A percentile compares a stretch with the other conserved stretches of the same genome.
These are phyloP conservation scores for Ceratocystis cubensis DNA, from an alignment of 2,329 filamentous ascomycete species.

Conservation along the genomic window DNA sequence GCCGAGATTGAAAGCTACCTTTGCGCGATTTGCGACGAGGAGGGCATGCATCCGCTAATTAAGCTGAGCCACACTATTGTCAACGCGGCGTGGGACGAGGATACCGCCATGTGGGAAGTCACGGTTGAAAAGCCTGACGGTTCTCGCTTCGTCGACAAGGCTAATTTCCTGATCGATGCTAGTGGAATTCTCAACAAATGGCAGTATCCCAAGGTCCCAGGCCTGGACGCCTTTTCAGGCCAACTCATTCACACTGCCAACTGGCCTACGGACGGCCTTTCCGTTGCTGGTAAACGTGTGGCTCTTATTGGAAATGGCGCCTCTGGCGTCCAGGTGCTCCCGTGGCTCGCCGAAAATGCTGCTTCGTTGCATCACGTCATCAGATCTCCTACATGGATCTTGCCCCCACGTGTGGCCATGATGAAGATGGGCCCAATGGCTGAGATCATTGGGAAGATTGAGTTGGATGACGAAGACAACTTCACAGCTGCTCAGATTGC, in stretches of 20 bases:
- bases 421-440: conserved; percentile 29
- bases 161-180: conserved; percentile 38
- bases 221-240: conserved; percentile 36
- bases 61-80: conserved; percentile 34
- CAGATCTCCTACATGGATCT: conserved; percentile 34
- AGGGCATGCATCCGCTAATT: conserved; percentile 34
- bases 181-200: conserved; percentile 44
- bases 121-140: conserved; percentile 29
- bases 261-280: conserved; percentile 38
- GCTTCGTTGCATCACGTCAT: conserved; percentile 33
- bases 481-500: conserved; percentile 31
- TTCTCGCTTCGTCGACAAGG: conserved; percentile 34
- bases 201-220: conserved; percentile 40
- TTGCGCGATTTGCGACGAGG: conserved; percentile 35
- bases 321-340: conserved; percentile 42
- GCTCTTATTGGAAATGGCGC: conserved; percentile 46
- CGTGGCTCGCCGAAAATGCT: conserved; percentile 36
- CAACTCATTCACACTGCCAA: conserved; percentile 40
- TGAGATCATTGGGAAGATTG: conserved; percentile 23
- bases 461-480: conserved; percentile 23
- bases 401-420: conserved; percentile 29
- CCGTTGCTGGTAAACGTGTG: conserved; percentile 39
- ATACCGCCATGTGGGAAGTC: conserved; percentile 33
- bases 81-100: conserved; percentile 36
- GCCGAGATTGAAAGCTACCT: conserved; percentile 46